phyloP scores from a whole-genome alignment of 176 grass and related monocot species.

The Cenchrus americanus region DNA sequence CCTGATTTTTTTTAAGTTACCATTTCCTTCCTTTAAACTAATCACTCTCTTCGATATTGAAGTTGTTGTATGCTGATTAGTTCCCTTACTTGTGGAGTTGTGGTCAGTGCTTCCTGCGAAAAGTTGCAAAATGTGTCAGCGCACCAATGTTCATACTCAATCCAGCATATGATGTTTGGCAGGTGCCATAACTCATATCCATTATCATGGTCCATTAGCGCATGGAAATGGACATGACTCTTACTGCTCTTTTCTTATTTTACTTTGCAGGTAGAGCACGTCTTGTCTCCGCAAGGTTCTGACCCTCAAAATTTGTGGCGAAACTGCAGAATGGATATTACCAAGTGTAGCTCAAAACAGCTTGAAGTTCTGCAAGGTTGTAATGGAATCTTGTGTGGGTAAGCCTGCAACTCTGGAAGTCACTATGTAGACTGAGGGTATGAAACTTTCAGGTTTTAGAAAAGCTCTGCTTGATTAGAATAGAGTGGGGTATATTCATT shows the following conservation, averaged over 20 bases:
- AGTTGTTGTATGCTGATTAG: constrained; percentile 18
- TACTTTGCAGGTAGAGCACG: constrained; percentile 71
- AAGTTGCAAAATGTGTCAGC: constrained; percentile 74
- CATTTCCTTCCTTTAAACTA: constrained; percentile 13
- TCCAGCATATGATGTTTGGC: constrained; percentile 90
- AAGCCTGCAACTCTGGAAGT: not conserved
- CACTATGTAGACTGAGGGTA: not conserved
- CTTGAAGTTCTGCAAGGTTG: constrained; percentile 70
- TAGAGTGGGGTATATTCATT: constrained; percentile 76
- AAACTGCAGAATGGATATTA: constrained; percentile 76
- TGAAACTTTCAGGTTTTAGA: constrained; percentile 60
- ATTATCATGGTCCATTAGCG: constrained; percentile 22
- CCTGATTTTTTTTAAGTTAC: constrained; percentile 7
- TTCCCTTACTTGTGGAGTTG: constrained; percentile 10
- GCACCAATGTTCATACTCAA: constrained; percentile 88
- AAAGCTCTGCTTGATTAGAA: constrained; percentile 65
- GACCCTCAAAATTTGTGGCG: constrained; percentile 65
- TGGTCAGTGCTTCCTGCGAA: constrained; percentile 60
- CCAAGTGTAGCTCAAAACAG: constrained; percentile 65
- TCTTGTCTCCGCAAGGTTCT: constrained; percentile 69
- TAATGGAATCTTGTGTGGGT: constrained; percentile 21
- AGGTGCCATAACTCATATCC: constrained; percentile 54
- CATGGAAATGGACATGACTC: constrained; percentile 14
- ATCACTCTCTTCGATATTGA: constrained; percentile 15
- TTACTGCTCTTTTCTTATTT: not conserved